Evolutionary conservation across 345 rosid genomes (phyloP).

Genomic region (Anastatica hierochuntica): DNA sequence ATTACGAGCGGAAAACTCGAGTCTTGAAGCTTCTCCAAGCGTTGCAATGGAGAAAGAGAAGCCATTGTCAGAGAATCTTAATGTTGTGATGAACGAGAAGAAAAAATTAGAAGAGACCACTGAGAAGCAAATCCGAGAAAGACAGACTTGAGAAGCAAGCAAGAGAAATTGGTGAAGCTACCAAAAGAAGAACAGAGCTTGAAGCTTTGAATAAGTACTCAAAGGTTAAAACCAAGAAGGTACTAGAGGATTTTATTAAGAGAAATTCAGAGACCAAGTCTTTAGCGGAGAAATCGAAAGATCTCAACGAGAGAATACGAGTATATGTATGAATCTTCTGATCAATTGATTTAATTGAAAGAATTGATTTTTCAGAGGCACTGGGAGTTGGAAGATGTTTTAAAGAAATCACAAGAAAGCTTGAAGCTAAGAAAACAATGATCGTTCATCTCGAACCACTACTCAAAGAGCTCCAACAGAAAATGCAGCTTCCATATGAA

Average conservation of each 20-base stretch:
- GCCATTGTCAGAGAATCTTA: conserved; percentile 36
- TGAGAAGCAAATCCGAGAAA: conserved; percentile 57
- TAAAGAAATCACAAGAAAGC: conserved; percentile 45
- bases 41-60: conserved; percentile 46
- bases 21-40: conserved; percentile 52
- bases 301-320: conserved; percentile 46
- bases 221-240: conserved; percentile 47
- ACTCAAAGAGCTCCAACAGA: conserved; percentile 49
- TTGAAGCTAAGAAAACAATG: conserved; percentile 42
- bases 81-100: too few relatives aligned
- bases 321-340: conserved; percentile 41
- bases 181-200: conserved; percentile 43
- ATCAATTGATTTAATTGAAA: conserved; percentile 45
- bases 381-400: conserved; percentile 37
- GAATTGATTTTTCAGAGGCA: conserved; percentile 35
- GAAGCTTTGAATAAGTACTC: conserved; percentile 52
- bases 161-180: conserved; percentile 41
- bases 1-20: conserved; percentile 37
- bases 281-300: conserved; percentile 43
- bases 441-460: conserved; percentile 36
- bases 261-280: conserved; percentile 59
- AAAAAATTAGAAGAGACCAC: too few relatives aligned
- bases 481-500: conserved; percentile 41
- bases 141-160: conserved; percentile 51
- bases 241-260: conserved; percentile 32